Evolutionary conservation across 768 basidiomycete genomes (phyloP), one percentile per base, ranked within the genome.

Genomic region (Russula olivacea): DNA sequence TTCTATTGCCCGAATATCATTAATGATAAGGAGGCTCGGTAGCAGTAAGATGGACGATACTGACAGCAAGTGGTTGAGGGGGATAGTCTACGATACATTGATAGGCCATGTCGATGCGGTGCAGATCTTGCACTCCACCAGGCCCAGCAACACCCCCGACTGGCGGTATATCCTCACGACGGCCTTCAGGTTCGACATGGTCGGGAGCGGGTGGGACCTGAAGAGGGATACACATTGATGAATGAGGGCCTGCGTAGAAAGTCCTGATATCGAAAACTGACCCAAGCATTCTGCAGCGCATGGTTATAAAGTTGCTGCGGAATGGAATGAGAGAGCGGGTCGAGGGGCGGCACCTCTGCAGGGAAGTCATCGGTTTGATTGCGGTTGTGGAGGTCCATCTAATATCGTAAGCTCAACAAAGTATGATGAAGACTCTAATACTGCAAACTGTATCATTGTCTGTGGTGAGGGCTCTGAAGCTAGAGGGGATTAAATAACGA

Each of bases 221-320:
- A 23, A 10, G 23, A 23, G 40, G 40, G 15, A 3, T 48, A 25
- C 21, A 23, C 4, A 47, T 47, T 47, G 3, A 41, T 41, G 45
- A 12, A 36, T 36, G 4, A 32, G 11, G 36, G 51, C 15, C 38
- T 17, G 38, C 15, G 38, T 17, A 12, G 45, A 19, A 28, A 11
- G 21, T 3, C 32, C 4, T 3, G 14, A 49, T 15, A 12, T n/a
- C 2, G 17, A 43, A 43, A n/a, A 43, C 41, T 43, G 41, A 43
- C 41, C 40, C 40, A 41, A 41, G 40, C 40, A 41, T 41, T 41
- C 40, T 19, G 40, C 40, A 6, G 40, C 2, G 40, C 15, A 15
- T 41, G 88, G 34, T 52, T 34, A 12, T 34, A 34, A 1, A 9
- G 32, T 12, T 34, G 34, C 0, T 34, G 34, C 11, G 34, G 34